Evolutionary conservation across 768 basidiomycete species (phyloP).

Genomic region (Pilatotrama ljubarskyi): DNA sequence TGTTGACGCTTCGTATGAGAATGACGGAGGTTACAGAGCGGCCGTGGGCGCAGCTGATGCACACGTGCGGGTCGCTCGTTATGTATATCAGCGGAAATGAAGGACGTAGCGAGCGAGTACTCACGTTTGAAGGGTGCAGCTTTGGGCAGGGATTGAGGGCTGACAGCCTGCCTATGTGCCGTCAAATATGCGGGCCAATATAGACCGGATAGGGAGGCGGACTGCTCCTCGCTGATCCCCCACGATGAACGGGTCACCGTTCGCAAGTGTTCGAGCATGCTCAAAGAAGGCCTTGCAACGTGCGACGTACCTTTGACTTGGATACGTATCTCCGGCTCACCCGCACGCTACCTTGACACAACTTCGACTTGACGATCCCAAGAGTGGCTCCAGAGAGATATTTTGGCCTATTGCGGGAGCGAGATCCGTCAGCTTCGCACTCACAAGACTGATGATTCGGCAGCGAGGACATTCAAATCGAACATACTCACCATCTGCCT

Average conservation of each 20-base stretch:
- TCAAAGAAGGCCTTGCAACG: neutral
- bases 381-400: neutral
- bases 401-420: neutral
- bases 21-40: slow-evolving; percentile 10
- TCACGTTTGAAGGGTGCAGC: slow-evolving; percentile 6
- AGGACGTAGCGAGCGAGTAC: slow-evolving; percentile 6
- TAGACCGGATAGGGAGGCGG: neutral
- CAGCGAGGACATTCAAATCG: neutral
- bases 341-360: neutral
- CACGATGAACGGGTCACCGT: neutral
- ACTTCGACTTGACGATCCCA: neutral
- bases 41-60: slow-evolving; percentile 11
- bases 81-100: slow-evolving; percentile 15
- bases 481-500: neutral
- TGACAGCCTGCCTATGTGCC: neutral
- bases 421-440: neutral
- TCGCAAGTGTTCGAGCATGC: neutral
- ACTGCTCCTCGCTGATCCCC: neutral
- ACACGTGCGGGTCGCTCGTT: slow-evolving; percentile 10
- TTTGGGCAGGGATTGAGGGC: neutral
- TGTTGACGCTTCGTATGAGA: slow-evolving; percentile 12
- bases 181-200: neutral
- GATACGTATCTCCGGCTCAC: neutral
- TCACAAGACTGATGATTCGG: neutral
- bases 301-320: neutral